Base-by-base conservation (phyloP, 352 stramenopile genomes). In the Phytophthora sp. region DNA sequence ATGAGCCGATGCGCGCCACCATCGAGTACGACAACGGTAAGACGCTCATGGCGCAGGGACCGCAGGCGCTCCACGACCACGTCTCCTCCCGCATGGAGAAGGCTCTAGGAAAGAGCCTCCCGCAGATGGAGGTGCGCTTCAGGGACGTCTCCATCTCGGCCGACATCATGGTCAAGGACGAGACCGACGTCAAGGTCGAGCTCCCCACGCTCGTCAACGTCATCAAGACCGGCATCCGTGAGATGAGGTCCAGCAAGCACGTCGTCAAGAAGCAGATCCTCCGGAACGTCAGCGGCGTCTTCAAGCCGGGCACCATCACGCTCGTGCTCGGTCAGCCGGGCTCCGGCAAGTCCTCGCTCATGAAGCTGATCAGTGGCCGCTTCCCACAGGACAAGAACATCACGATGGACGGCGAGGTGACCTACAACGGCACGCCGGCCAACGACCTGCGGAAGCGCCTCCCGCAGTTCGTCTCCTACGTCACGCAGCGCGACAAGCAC, bases 121-220 rank as follows among this genome's bases (percentile, higher is more conserved):
- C 62, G 6, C 60, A 74, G 34, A 62, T 76, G 51, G 66, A 77
- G 37, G 66, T 77, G 34, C 69, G 69, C 15, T 69, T 69, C 43
- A 61, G 37, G 12, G 38, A 60, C 21, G 26, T 60, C 20, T 60
- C 52, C 37, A 41, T 60, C 38, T 28, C 52, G 13, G 52, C 41
- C 15, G 52, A 61, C 52, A 37, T 61, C 28, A 18, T 44, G 3
- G 52, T 61, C 28, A 52, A 53, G 41, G 30, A 61, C 30, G 30
- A 49, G 24, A 54, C 35, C 17, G 21, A 32, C 23, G 20, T 48
- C 50, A 67, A 72, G 51, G 21, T 15, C 17, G 49, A 66, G 20
- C 60, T 77, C 12, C 69, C 69, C 21, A 77, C 69, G 2, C 35
- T 77, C 3, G 4, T 46, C 52, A 76, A 76, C 37, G 46, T 51